Conservation (phyloP, 371 early-diverging fungal species). For the Funneliformis caledonium region DNA sequence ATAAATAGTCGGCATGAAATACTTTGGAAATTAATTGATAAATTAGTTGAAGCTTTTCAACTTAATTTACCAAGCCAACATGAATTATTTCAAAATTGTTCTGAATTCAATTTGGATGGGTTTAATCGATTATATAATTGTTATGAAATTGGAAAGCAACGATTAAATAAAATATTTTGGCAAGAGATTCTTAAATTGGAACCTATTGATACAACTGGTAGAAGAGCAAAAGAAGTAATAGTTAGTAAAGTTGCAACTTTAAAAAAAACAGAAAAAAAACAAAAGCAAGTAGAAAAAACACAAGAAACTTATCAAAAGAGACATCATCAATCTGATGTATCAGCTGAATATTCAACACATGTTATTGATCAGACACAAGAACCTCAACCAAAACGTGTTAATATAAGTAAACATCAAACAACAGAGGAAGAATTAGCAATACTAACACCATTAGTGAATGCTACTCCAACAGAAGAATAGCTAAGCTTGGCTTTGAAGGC, state of each 20-base stretch:
- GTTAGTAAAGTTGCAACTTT: not conserved
- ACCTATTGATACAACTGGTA: not conserved
- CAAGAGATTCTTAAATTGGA: not conserved
- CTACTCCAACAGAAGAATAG: not conserved
- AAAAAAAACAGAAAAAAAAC: no score
- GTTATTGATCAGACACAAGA: not conserved
- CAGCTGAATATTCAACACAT: no score
- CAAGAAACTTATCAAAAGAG: not conserved
- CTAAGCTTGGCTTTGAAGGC: not conserved
- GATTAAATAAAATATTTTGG: no score
- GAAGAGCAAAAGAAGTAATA: not conserved
- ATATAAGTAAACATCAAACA: not conserved
- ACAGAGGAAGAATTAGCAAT: not conserved
- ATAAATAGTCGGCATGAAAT: not conserved
- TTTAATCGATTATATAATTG: not conserved
- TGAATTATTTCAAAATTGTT: not conserved
- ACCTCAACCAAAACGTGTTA: not conserved
- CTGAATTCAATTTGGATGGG: not conserved
- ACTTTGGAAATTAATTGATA: constrained; percentile 2
- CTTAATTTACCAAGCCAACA: not conserved
- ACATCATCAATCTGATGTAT: no score
- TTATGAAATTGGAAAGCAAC: not conserved
- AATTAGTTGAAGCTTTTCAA: not conserved
- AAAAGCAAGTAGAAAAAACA: not conserved
- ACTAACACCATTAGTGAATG: no score